phyloP scores from a whole-genome alignment of 75 land plant genomes.

The Sequoia sempervirens region DNA sequence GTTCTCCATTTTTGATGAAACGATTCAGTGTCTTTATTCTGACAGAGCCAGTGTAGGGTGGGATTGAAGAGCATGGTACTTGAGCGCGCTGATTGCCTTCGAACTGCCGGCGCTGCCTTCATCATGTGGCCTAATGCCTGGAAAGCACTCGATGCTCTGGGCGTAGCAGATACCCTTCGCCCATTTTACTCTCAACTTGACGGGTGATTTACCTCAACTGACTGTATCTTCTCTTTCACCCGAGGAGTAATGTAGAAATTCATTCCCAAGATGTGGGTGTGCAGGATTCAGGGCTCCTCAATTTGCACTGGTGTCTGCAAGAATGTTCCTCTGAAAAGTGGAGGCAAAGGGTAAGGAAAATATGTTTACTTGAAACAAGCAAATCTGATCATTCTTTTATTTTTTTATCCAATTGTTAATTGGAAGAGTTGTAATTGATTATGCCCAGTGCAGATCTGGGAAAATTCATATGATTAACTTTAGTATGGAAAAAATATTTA shows the following conservation, averaged over 20 bases:
- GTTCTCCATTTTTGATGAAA: too few relatives aligned
- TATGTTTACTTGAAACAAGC: not conserved
- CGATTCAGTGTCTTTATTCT: too few relatives aligned
- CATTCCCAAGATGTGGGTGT: not conserved
- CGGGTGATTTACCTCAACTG: not conserved
- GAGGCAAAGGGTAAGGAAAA: not conserved
- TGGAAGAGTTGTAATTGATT: too few relatives aligned
- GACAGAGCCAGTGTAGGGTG: conserved; percentile 4
- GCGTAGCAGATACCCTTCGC: conserved; percentile 17
- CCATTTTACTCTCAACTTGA: not conserved
- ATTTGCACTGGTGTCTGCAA: not conserved
- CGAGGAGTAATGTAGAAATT: not conserved
- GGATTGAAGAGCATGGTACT: conserved; percentile 24
- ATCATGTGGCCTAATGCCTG: conserved; percentile 20
- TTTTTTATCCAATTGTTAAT: not conserved
- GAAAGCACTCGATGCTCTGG: conserved; percentile 27
- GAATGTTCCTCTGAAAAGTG: not conserved
- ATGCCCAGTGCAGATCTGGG: too few relatives aligned
- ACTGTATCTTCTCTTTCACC: too few relatives aligned
- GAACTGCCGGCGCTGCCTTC: conserved; percentile 22
- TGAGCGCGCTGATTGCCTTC: conserved; percentile 19
- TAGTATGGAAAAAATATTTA: too few relatives aligned
- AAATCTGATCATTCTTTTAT: not conserved
- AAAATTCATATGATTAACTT: too few relatives aligned
- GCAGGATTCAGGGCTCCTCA: not conserved